Conservation (phyloP, 768 basidiomycete genomes). For the Amanita fuliginea region DNA sequence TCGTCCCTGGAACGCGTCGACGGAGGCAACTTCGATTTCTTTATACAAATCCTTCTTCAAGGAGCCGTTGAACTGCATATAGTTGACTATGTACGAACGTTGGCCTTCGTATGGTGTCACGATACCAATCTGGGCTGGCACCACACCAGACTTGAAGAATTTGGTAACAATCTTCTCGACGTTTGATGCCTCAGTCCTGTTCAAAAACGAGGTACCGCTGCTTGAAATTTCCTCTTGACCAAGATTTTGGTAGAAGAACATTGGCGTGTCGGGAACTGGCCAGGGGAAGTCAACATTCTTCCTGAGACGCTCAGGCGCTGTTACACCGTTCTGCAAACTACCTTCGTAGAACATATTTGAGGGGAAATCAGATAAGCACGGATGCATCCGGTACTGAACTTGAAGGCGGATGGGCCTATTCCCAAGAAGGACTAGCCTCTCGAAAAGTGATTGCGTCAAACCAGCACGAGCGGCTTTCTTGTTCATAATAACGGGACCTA, state of each 20-base stretch:
- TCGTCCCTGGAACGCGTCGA: slow-evolving; percentile 98
- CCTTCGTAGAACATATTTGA: slow-evolving; percentile 99
- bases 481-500: slow-evolving; percentile 99
- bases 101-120: slow-evolving; percentile 99
- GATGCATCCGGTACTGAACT: slow-evolving; percentile 99
- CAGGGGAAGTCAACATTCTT: slow-evolving; percentile 99
- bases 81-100: slow-evolving; percentile 95
- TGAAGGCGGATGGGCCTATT: slow-evolving; percentile 97
- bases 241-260: slow-evolving; percentile 99
- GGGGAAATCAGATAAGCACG: slow-evolving; percentile 97
- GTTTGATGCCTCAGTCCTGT: slow-evolving; percentile 97
- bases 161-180: slow-evolving; percentile 99
- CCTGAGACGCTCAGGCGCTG: slow-evolving; percentile 91
- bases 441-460: slow-evolving; percentile 95
- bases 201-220: slow-evolving; percentile 96
- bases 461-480: slow-evolving; percentile 99
- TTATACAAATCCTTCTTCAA: slow-evolving; percentile 99
- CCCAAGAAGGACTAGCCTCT: slow-evolving; percentile 88
- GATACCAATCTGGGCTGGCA: slow-evolving; percentile 92
- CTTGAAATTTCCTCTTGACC: slow-evolving; percentile 99
- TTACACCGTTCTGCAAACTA: slow-evolving; percentile 96
- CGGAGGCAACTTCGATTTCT: slow-evolving; percentile 97
- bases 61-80: slow-evolving; percentile 99
- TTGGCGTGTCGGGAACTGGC: slow-evolving; percentile 94
- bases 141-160: slow-evolving; percentile 98